phyloP scores from a whole-genome alignment of 2,329 filamentous ascomycete species.

The Paracorniculantispora psalliotae region DNA sequence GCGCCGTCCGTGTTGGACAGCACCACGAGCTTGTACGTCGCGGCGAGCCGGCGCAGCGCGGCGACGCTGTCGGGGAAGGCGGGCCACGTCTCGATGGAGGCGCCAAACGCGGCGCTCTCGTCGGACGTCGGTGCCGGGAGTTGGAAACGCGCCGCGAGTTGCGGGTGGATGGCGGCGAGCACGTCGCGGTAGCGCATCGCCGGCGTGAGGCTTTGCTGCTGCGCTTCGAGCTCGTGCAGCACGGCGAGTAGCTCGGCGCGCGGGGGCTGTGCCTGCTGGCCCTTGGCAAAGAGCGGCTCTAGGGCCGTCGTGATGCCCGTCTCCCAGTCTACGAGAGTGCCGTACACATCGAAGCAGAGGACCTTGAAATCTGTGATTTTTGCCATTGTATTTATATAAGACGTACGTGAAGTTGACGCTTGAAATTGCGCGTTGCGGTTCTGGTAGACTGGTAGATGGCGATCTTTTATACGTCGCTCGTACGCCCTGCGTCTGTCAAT shows the following conservation, averaged over 20 bases:
- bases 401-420: too few species aligned
- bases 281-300: constrained; percentile 38
- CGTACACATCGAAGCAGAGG: constrained; percentile 75
- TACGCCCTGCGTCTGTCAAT: neutral
- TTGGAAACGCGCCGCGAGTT: constrained; percentile 40
- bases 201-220: constrained; percentile 52
- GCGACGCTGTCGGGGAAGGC: constrained; percentile 56
- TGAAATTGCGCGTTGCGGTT: neutral
- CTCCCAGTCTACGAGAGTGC: constrained; percentile 78
- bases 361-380: constrained; percentile 26
- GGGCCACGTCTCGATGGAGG: constrained; percentile 48
- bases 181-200: constrained; percentile 55
- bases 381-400: neutral
- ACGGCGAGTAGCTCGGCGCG: constrained; percentile 37
- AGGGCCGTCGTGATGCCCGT: constrained; percentile 55
- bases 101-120: constrained; percentile 46
- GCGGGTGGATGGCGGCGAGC: constrained; percentile 43
- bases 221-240: constrained; percentile 39
- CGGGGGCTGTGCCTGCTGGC: constrained; percentile 24
- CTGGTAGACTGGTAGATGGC: neutral
- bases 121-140: constrained; percentile 30
- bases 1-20: constrained; percentile 53
- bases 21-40: constrained; percentile 53
- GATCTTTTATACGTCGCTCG: too few species aligned
- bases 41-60: constrained; percentile 44